phyloP scores from a whole-genome alignment of 23 red algal species.

The Pyropia yezoensis region DNA sequence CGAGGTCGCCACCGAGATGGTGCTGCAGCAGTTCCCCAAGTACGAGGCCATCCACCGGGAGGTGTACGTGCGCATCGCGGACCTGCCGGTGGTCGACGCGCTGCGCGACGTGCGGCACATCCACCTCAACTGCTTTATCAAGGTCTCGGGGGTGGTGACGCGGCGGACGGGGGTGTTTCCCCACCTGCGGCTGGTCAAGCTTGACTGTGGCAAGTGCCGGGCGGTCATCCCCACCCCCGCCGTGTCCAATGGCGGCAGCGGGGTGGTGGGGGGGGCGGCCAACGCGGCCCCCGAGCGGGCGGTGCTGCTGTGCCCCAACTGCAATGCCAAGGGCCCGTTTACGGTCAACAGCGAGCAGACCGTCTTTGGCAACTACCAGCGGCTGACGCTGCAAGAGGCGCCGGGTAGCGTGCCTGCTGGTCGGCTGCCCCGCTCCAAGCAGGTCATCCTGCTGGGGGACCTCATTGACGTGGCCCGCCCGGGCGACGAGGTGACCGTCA shows the following conservation, averaged over 20 bases:
- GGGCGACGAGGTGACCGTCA: constrained; percentile 93
- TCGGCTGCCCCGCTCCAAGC: constrained; percentile 90
- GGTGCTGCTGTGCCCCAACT: constrained; percentile 60
- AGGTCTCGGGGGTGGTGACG: constrained; percentile 88
- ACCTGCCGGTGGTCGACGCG: constrained; percentile 83
- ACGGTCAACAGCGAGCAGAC: constrained; percentile 86
- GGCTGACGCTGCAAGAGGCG: constrained; percentile 87
- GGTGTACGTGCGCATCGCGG: constrained; percentile 87
- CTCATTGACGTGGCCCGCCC: constrained; percentile 88
- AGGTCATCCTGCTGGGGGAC: constrained; percentile 82
- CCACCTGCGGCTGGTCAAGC: constrained; percentile 74
- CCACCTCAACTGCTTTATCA: constrained; percentile 96
- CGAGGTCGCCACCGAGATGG: constrained; percentile 66
- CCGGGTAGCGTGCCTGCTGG: constrained; percentile 90
- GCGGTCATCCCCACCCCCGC: constrained; percentile 32
- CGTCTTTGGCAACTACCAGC: constrained; percentile 93
- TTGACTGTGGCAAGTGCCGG: constrained; percentile 79
- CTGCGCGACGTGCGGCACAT: constrained; percentile 94
- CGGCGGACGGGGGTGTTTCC: constrained; percentile 86
- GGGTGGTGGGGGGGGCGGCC: constrained; percentile 6
- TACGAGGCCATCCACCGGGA: constrained; percentile 83
- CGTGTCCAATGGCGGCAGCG: too few species aligned
- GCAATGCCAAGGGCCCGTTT: constrained; percentile 85
- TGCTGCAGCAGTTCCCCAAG: constrained; percentile 63
- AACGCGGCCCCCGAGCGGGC: constrained; percentile 52